Base-by-base conservation (phyloP, 2,329 filamentous ascomycete species). In the Colletotrichum coccodes region DNA sequence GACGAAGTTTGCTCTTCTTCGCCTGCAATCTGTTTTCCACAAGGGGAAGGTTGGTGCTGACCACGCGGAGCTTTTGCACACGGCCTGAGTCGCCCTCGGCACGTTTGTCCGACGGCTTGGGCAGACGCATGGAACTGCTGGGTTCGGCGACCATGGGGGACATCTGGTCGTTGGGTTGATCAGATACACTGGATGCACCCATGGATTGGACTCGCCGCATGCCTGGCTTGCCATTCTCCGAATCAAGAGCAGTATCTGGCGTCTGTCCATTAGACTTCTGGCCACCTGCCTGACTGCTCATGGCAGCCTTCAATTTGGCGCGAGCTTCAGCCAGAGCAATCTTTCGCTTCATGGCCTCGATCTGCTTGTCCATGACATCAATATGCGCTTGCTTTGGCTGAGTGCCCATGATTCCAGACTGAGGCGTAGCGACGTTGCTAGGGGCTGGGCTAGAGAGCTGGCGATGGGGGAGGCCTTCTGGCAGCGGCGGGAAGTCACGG, bases 321-420 rank as follows among this genome's bases (percentile, higher is more conserved):
- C 84, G 86, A 11, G 87, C 87, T 75, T 90, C 87, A 18, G 86
- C 86, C 72, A 89, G 84, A 2, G 87, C 87, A 73, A 90, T 90
- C 71, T 81, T 85, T 38, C 82, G 81, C 74, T 88, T 90, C 80
- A 91, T 86, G 60, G 86, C 83, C 72, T 90, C 86, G 36, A 92
- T 91, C 71, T 87, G 84, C 64, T 84, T 85, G 71, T 87, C 85
- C 79, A 88, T 89, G 44, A 78, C 80, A 50, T 82, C 79, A 26
- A 89, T 75, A 66, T 86, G 81, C 54, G 81, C 78, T 36, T 62
- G 58, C 53, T 75, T 79, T 76, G 38, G 74, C 73, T 63, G 79
- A 71, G 74, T 79, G 73, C 65, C 76, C 65, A 71, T 78, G 34
- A 70, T 74, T 38, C 78, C 73, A 74, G 73, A 79, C 40, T 78